Evolutionary conservation across 1,284 basidiomycete genomes (phyloP).

Genomic region (Tilletia setariae): DNA sequence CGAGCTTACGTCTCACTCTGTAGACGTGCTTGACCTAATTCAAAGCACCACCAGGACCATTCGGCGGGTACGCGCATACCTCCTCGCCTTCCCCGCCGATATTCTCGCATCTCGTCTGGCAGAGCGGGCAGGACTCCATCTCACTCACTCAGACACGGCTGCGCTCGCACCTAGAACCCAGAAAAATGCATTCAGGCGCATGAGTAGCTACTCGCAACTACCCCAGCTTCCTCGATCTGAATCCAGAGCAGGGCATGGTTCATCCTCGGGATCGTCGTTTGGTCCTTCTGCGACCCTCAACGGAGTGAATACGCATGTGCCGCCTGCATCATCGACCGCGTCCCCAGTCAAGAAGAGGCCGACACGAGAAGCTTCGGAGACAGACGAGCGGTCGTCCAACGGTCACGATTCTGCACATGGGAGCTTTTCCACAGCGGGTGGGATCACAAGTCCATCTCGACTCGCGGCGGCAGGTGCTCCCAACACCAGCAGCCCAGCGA

Average conservation of each 20-base stretch:
- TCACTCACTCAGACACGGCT: not conserved
- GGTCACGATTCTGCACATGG: not conserved
- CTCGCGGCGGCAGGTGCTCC: too few relatives aligned
- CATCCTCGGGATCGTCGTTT: not conserved
- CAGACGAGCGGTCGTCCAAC: not conserved
- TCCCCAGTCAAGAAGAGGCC: not conserved
- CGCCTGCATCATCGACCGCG: not conserved
- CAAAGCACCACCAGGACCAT: conserved; percentile 32
- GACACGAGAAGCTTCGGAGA: not conserved
- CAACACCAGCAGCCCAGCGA: not conserved
- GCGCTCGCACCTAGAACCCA: not conserved
- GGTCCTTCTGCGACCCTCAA: not conserved
- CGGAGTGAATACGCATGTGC: not conserved
- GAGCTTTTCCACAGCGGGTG: not conserved
- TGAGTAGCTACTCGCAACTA: conserved; percentile 14
- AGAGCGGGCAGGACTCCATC: not conserved
- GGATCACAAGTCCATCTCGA: not conserved
- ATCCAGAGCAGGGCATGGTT: not conserved
- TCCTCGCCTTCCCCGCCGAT: conserved; percentile 31
- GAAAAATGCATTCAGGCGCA: not conserved
- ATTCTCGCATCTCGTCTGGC: not conserved
- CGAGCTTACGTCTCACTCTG: not conserved
- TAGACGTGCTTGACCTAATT: conserved; percentile 25
- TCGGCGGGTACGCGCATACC: conserved; percentile 36
- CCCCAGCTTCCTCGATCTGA: not conserved